These are phyloP conservation scores for Amborella trichopoda DNA, from an alignment of 164 flowering plant species.

Conservation along the genomic window DNA sequence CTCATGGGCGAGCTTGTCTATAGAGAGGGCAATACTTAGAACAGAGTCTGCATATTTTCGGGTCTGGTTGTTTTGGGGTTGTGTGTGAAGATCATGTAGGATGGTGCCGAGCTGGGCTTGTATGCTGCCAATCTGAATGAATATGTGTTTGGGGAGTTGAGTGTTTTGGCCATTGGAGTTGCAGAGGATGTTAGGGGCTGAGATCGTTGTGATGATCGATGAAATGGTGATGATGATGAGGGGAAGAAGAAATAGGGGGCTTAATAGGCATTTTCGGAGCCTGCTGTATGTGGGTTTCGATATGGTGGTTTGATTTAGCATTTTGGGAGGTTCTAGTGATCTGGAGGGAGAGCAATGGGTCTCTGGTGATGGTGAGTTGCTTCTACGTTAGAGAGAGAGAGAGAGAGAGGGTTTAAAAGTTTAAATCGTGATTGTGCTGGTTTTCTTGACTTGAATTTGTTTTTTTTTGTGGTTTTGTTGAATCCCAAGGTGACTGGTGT, in stretches of 20 bases:
- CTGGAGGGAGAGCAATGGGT: too few species aligned
- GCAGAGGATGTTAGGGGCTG: slow-evolving; percentile 10
- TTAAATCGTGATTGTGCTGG: too few species aligned
- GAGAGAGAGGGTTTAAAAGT: background rate
- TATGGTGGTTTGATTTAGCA: too few species aligned
- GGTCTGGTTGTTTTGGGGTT: slow-evolving; percentile 11
- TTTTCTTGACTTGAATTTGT: too few species aligned
- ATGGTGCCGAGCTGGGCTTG: slow-evolving; percentile 23
- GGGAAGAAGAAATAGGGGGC: slow-evolving; percentile 9
- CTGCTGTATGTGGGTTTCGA: too few species aligned
- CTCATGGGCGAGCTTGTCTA: slow-evolving; percentile 21
- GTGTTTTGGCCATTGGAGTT: slow-evolving; percentile 2
- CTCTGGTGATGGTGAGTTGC: too few species aligned
- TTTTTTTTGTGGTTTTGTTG: too few species aligned
- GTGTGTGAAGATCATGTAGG: slow-evolving; percentile 18
- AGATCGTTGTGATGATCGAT: slow-evolving; percentile 10
- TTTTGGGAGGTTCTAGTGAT: too few species aligned
- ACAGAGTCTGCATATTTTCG: slow-evolving; percentile 15
- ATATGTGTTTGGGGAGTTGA: slow-evolving; percentile 13
- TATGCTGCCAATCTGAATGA: slow-evolving; percentile 14
- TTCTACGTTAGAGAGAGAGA: background rate
- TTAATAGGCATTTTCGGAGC: slow-evolving; percentile 15
- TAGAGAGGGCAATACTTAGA: slow-evolving; percentile 19
- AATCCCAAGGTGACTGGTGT: too few species aligned
- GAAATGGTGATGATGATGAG: slow-evolving; percentile 16